Evolutionary conservation across 2,329 filamentous ascomycete genomes (phyloP).

Genomic region (Colletotrichum aenigma): DNA sequence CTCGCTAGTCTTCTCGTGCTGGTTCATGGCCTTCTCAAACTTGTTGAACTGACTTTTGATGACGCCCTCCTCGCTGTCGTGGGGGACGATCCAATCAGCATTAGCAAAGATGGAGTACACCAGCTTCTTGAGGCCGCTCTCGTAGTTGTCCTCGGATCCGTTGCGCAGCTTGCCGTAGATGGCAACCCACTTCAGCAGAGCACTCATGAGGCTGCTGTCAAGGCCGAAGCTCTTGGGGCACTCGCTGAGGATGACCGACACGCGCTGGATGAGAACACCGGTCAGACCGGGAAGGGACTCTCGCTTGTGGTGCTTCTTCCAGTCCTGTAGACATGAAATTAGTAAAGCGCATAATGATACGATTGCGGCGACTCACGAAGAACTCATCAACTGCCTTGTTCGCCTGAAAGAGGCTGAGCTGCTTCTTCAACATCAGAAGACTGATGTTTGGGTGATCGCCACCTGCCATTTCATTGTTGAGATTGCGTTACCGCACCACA

Average conservation of each 20-base stretch:
- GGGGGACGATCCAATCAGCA: not conserved
- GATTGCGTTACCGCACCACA: not conserved
- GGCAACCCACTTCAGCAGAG: not conserved
- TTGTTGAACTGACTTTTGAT: not conserved
- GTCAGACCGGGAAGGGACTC: not conserved
- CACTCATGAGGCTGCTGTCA: not conserved
- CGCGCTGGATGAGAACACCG: not conserved
- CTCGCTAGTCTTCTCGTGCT: not conserved
- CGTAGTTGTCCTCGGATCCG: not conserved
- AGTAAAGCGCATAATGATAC: not conserved
- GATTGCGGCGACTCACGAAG: not conserved
- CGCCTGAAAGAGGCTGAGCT: not conserved
- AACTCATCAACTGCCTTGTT: not conserved
- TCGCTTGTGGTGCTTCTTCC: not conserved
- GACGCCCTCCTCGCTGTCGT: not conserved
- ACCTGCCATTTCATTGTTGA: not conserved
- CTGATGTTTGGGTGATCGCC: not conserved
- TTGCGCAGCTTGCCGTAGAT: not conserved
- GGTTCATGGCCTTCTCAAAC: not conserved
- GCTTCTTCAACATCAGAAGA: not conserved
- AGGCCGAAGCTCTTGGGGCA: not conserved
- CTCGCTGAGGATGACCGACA: not conserved
- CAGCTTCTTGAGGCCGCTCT: not conserved
- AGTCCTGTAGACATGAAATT: not conserved
- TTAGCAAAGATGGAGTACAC: not conserved